Evolutionary conservation across 225 moss, liverwort and hornwort species (phyloP).

Genomic region (Polytrichum commune): DNA sequence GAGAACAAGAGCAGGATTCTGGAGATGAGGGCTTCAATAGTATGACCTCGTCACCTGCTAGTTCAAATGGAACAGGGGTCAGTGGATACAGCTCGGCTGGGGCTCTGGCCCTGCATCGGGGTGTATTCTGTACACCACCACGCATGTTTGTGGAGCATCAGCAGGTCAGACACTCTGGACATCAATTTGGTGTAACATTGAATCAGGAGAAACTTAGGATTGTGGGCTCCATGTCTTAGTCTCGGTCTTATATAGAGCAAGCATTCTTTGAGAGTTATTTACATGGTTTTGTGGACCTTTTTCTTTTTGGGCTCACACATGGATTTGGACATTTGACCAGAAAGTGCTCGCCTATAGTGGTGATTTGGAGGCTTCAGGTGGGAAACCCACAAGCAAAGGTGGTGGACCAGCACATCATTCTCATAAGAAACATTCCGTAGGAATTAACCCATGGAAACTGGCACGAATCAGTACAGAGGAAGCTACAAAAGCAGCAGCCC

Average conservation of each 20-base stretch:
- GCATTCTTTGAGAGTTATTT: too few relatives aligned
- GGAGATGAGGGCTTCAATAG: constrained; percentile 63
- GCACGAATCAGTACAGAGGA: constrained; percentile 69
- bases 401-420: constrained; percentile 30
- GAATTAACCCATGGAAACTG: constrained; percentile 87
- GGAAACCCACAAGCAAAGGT: constrained; percentile 28
- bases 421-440: constrained; percentile 40
- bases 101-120: constrained; percentile 56
- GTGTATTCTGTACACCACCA: constrained; percentile 89
- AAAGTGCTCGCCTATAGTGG: constrained; percentile 36
- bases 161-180: constrained; percentile 25
- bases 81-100: constrained; percentile 81
- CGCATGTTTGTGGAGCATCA: constrained; percentile 90
- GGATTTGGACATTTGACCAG: constrained; percentile 20
- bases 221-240: too few relatives aligned
- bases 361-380: constrained; percentile 43
- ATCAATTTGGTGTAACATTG: too few relatives aligned
- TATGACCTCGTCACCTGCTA: constrained; percentile 79
- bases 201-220: background rate
- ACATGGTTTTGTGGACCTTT: too few relatives aligned
- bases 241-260: too few relatives aligned
- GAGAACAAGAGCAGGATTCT: constrained; percentile 65
- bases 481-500: constrained; percentile 55
- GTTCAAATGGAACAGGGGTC: constrained; percentile 58
- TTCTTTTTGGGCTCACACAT: background rate